A percentile compares a stretch with the other conserved stretches of the same genome.
These are phyloP conservation scores for Tuber brumale DNA, from an alignment of 495 filamentous ascomycete genomes.

Conservation along the genomic window DNA sequence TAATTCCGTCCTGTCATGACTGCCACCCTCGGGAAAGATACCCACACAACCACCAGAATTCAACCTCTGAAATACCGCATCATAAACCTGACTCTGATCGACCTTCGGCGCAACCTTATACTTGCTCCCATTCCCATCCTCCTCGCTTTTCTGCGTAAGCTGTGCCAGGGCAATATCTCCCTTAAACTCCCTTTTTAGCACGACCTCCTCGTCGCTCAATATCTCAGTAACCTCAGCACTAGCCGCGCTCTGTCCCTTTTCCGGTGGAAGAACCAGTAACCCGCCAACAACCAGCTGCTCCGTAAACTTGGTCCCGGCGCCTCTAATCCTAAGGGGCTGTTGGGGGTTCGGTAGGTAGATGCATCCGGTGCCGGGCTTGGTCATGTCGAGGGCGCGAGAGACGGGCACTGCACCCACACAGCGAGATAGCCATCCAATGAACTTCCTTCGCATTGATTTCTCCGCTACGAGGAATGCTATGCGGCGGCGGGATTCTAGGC, in stretches of 20 bases:
- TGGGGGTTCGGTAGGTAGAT: constrained; percentile 89
- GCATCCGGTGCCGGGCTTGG: constrained; percentile 68
- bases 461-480: constrained; percentile 89
- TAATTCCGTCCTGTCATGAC: constrained; percentile 89
- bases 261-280: constrained; percentile 74
- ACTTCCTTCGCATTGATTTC: constrained; percentile 79
- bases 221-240: constrained; percentile 77
- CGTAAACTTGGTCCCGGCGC: constrained; percentile 79
- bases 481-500: constrained; percentile 75
- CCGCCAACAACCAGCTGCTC: constrained; percentile 69
- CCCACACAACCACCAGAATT: constrained; percentile 81
- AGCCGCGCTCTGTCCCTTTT: constrained; percentile 65
- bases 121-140: constrained; percentile 66
- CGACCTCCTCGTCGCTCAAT: constrained; percentile 68
- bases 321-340: constrained; percentile 76
- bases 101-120: constrained; percentile 91
- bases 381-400: constrained; percentile 77
- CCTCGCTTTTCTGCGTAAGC: constrained; percentile 68
- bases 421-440: constrained; percentile 76
- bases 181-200: constrained; percentile 80
- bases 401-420: constrained; percentile 82
- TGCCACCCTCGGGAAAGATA: constrained; percentile 96
- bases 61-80: constrained; percentile 79
- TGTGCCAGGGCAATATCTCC: constrained; percentile 62
- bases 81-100: constrained; percentile 86